Evolutionary conservation across 352 stramenopile species (phyloP).

Genomic region (Globisporangium perplexum): DNA sequence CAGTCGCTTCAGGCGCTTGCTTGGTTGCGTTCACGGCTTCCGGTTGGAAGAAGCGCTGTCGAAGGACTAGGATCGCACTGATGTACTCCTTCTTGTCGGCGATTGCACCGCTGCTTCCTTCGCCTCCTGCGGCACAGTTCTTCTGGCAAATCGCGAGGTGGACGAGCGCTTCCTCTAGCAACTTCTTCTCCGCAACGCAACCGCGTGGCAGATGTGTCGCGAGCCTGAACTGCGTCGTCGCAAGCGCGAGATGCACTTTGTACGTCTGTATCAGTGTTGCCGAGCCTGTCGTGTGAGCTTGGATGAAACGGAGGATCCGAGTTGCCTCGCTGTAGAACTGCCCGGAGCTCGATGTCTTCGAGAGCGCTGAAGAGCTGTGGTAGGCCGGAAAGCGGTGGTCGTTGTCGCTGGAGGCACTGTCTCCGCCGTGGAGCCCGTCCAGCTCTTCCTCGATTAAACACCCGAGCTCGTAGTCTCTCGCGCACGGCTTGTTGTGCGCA

Average conservation of each 20-base stretch:
- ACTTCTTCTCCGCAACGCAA: constrained; percentile 38
- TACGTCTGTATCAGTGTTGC: constrained; percentile 12
- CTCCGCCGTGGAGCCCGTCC: constrained; percentile 1
- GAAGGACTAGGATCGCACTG: constrained; percentile 27
- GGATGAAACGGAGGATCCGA: constrained; percentile 40
- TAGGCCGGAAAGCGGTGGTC: not conserved
- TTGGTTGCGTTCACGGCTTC: constrained; percentile 15
- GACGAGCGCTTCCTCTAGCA: constrained; percentile 37
- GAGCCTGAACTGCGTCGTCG: constrained; percentile 49
- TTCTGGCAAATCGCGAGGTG: constrained; percentile 22
- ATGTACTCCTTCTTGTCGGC: constrained; percentile 33
- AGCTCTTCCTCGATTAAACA: constrained; percentile 40
- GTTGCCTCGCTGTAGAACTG: constrained; percentile 60
- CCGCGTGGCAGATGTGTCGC: constrained; percentile 45
- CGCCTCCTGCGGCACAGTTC: not conserved
- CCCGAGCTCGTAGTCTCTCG: constrained; percentile 46
- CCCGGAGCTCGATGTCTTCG: constrained; percentile 29
- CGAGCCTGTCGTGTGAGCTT: constrained; percentile 4
- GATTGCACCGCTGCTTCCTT: not conserved
- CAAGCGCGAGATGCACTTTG: constrained; percentile 27
- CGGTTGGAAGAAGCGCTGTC: constrained; percentile 54
- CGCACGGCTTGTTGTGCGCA: constrained; percentile 28
- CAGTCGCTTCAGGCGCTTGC: not conserved
- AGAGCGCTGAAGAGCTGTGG: constrained; percentile 16
- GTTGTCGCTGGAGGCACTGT: not conserved